Conservation (phyloP, 1,284 basidiomycete genomes). For the Cronartium ribicola region DNA sequence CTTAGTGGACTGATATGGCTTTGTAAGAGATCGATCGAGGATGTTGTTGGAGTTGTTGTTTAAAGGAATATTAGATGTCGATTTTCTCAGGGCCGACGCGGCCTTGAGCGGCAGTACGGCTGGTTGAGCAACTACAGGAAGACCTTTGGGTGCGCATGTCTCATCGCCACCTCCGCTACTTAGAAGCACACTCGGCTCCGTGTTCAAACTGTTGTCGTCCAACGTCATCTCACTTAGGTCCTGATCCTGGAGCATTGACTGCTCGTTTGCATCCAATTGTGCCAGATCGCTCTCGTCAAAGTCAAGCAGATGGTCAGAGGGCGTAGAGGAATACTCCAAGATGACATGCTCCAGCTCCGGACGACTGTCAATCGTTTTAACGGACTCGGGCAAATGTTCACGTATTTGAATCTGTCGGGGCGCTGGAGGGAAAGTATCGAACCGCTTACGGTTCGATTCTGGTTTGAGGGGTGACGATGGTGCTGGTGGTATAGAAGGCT, state of each 20-base stretch:
- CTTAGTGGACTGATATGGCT: background rate
- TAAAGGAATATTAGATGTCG: background rate
- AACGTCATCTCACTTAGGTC: background rate
- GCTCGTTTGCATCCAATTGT: slow-evolving; percentile 16
- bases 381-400: background rate
- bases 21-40: slow-evolving; percentile 2
- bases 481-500: background rate
- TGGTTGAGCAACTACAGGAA: background rate
- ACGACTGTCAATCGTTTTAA: background rate
- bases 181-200: background rate
- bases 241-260: slow-evolving; percentile 1
- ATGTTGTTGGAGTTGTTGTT: slow-evolving; percentile 2
- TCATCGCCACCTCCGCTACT: background rate
- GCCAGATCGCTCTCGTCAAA: slow-evolving; percentile 29
- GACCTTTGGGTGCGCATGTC: background rate
- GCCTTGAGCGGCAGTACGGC: background rate
- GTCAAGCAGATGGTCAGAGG: slow-evolving; percentile 35
- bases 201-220: background rate
- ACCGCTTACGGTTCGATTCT: background rate
- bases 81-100: too few relatives aligned
- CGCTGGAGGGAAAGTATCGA: slow-evolving; percentile 7
- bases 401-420: background rate
- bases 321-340: background rate
- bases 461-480: background rate
- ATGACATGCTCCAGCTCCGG: background rate